These are phyloP conservation scores for Lunularia cruciata DNA, from an alignment of 225 moss, liverwort and hornwort genomes.

Conservation along the genomic window DNA sequence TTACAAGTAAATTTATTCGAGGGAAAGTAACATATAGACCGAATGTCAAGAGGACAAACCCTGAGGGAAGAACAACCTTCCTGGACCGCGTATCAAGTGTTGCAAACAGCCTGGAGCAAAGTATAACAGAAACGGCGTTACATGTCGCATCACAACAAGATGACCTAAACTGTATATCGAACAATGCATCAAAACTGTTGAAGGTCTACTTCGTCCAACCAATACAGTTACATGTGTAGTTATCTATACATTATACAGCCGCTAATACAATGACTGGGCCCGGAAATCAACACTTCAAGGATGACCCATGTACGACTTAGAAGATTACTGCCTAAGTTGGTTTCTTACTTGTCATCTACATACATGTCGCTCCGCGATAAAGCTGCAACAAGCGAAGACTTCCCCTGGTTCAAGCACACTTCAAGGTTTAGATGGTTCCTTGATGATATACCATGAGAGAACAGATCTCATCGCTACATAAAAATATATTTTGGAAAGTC, in stretches of 20 bases:
- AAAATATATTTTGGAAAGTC: no score
- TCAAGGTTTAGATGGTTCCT: no score
- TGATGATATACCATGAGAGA: neutral
- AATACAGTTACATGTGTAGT: no score
- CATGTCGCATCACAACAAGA: neutral
- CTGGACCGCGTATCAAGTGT: constrained; percentile 86
- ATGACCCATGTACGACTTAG: no score
- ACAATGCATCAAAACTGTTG: neutral
- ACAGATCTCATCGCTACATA: no score
- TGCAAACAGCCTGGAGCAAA: constrained; percentile 73
- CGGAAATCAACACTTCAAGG: no score
- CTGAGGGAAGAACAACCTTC: constrained; percentile 76
- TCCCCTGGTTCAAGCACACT: constrained; percentile 52
- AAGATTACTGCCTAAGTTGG: no score
- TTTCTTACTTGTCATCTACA: constrained; percentile 75
- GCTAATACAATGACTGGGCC: no score
- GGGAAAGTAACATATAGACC: no score
- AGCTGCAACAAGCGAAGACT: constrained; percentile 89
- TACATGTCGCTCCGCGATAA: constrained; percentile 77
- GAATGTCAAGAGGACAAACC: constrained; percentile 32
- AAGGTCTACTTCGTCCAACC: no score
- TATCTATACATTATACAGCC: no score
- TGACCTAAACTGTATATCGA: neutral
- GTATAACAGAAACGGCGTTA: neutral
- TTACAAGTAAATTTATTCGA: no score